Conservation (phyloP, 352 stramenopile species). For the Pythium graminicola region DNA sequence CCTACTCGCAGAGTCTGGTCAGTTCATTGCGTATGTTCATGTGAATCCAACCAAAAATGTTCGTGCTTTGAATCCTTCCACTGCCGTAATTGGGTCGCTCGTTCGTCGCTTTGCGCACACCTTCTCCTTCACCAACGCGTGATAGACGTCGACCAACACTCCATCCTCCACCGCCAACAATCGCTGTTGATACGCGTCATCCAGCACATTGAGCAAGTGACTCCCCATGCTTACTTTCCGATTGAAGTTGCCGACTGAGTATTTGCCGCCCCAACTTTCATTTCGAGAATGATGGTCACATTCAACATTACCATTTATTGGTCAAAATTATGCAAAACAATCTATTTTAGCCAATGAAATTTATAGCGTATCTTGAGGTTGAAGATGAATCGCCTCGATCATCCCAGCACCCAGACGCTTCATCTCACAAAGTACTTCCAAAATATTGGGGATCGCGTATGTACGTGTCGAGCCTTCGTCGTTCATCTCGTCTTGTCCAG, state of each 20-base stretch:
- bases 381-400: constrained; percentile 40
- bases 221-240: constrained; percentile 3
- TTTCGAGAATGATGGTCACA: constrained; percentile 23
- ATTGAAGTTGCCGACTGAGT: not conserved
- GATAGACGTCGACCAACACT: not conserved
- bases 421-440: constrained; percentile 73
- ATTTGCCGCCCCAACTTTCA: constrained; percentile 9
- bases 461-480: constrained; percentile 23
- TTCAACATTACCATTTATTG: not conserved
- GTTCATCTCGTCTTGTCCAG: constrained; percentile 16
- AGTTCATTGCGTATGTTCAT: not conserved
- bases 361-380: constrained; percentile 39
- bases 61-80: constrained; percentile 5
- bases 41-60: not conserved
- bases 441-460: constrained; percentile 66
- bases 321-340: constrained; percentile 2
- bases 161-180: constrained; percentile 3
- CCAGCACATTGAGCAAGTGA: constrained; percentile 7
- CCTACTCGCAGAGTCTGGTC: not conserved
- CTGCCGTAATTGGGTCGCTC: not conserved
- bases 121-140: constrained; percentile 11
- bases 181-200: constrained; percentile 1
- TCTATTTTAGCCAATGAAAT: constrained; percentile 19
- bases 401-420: constrained; percentile 59
- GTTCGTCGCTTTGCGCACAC: constrained; percentile 5